phyloP scores from a whole-genome alignment of 805 yeast genomes.

The Saccharomycopsis fibuligera region DNA sequence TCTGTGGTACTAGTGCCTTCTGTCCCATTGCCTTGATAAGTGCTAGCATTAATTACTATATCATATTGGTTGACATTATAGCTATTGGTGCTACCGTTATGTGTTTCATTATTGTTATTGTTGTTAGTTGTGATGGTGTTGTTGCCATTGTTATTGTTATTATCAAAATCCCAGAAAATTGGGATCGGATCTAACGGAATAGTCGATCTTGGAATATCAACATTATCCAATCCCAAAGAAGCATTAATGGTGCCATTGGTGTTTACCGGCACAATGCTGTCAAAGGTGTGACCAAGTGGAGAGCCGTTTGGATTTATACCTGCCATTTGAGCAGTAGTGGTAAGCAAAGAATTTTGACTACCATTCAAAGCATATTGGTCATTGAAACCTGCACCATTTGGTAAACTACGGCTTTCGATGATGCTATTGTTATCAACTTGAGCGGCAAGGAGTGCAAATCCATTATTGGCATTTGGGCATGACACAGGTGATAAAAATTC shows the following conservation, averaged over 20 bases:
- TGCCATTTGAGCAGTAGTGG: no score
- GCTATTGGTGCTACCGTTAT: background rate
- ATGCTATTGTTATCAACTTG: no score
- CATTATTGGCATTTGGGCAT: background rate
- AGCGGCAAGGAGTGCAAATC: no score
- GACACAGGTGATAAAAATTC: background rate
- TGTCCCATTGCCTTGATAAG: constrained; percentile 1
- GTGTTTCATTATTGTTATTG: background rate
- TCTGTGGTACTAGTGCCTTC: background rate
- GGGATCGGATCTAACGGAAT: constrained; percentile 14
- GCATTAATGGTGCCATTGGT: background rate
- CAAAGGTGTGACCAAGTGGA: background rate
- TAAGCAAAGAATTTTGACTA: no score
- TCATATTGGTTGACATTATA: background rate
- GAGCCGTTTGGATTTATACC: background rate
- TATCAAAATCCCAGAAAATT: constrained; percentile 10
- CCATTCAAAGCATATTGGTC: constrained; percentile 3
- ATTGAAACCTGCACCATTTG: no score
- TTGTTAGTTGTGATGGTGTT: background rate
- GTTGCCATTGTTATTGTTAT: background rate
- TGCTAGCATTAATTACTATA: no score
- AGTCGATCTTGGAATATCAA: constrained; percentile 14
- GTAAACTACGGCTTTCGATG: no score
- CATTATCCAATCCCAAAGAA: background rate
- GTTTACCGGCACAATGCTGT: background rate